Evolutionary conservation across 1,284 basidiomycete species (phyloP).

Genomic region (Lentinus polychrous): DNA sequence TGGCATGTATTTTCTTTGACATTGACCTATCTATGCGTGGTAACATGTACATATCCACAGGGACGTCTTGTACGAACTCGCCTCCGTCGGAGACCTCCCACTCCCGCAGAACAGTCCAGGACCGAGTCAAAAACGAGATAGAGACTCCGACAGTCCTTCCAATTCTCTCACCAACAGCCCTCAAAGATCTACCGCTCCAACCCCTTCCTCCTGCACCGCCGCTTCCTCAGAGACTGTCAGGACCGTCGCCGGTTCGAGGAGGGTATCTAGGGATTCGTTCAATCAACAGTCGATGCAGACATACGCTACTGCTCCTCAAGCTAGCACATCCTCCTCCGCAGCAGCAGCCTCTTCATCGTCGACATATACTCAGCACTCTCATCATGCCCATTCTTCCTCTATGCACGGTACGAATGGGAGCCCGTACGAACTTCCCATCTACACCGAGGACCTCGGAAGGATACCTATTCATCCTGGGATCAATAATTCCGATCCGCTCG

Average conservation of each 20-base stretch:
- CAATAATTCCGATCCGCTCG: slow-evolving; percentile 1
- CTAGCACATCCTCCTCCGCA: slow-evolving; percentile 6
- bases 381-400: neutral
- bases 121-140: slow-evolving; percentile 40
- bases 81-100: slow-evolving; percentile 55
- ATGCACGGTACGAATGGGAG: neutral
- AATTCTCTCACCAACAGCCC: slow-evolving; percentile 15
- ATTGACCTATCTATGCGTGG: no score
- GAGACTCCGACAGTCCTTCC: slow-evolving; percentile 24
- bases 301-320: neutral
- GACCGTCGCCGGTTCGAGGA: neutral
- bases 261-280: neutral
- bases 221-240: neutral
- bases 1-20: slow-evolving; percentile 31
- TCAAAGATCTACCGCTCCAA: neutral
- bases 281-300: slow-evolving; percentile 3
- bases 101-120: slow-evolving; percentile 40
- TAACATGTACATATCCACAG: no score
- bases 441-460: slow-evolving; percentile 45
- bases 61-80: slow-evolving; percentile 59
- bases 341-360: slow-evolving; percentile 11
- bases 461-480: slow-evolving; percentile 34
- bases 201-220: neutral
- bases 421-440: slow-evolving; percentile 34
- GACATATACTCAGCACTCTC: slow-evolving; percentile 22